Percentiles rank a stretch among this genome's conserved stretches.
Evolutionary conservation across 2,329 filamentous ascomycete species (phyloP).

Genomic region (Neofusicoccum laricinum): DNA sequence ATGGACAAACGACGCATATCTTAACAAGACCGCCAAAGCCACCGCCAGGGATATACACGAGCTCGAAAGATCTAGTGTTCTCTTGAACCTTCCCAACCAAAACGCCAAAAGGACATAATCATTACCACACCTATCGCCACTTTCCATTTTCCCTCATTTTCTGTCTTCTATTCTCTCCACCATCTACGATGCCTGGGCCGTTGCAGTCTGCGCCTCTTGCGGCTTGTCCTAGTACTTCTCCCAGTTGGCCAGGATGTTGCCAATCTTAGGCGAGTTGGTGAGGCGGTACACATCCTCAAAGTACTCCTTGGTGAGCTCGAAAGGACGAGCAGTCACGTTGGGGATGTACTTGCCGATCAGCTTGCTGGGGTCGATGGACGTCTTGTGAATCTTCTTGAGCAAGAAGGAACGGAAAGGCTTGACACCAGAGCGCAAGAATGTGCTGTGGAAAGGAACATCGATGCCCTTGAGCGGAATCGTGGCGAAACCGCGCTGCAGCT

Average conservation of each 20-base stretch:
- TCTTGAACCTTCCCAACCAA: neutral
- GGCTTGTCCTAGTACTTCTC: conserved; percentile 49
- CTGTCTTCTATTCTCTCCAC: neutral
- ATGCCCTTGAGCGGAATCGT: conserved; percentile 97
- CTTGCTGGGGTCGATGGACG: conserved; percentile 94
- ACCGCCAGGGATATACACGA: conserved; percentile 12
- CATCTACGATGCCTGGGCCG: conserved; percentile 7
- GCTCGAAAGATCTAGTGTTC: neutral
- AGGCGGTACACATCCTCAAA: conserved; percentile 97
- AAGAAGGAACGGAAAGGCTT: conserved; percentile 98
- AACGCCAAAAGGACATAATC: conserved; percentile 4
- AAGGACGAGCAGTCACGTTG: conserved; percentile 94
- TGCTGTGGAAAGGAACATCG: conserved; percentile 98
- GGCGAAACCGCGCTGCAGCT: conserved; percentile 91
- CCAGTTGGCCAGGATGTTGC: conserved; percentile 76
- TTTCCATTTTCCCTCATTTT: conserved; percentile 8
- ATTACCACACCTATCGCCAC: conserved; percentile 1
- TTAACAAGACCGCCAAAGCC: neutral
- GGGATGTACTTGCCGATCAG: conserved; percentile 98
- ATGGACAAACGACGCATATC: neutral
- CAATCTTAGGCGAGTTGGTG: conserved; percentile 78
- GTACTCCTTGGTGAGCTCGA: conserved; percentile 96
- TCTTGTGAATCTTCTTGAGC: conserved; percentile 99
- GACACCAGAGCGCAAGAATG: conserved; percentile 94
- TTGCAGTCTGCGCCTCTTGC: conserved; percentile 24